Evolutionary conservation across 1,139 yeast species (phyloP).

Genomic region (Trichomonascaceae sp.): DNA sequence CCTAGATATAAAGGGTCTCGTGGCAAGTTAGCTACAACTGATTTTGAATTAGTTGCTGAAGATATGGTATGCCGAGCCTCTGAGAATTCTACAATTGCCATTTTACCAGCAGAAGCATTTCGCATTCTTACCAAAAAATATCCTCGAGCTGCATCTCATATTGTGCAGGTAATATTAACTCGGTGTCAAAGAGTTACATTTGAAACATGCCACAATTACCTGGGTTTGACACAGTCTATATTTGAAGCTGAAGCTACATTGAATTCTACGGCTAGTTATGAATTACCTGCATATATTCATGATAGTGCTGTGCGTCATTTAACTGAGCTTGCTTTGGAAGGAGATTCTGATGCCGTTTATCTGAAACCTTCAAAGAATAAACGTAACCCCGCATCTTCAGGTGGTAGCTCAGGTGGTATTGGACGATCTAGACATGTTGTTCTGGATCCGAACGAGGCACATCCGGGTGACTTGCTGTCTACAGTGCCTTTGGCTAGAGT

Average conservation of each 20-base stretch:
- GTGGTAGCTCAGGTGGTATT: not conserved
- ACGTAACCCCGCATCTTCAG: not conserved
- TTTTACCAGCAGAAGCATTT: constrained; percentile 83
- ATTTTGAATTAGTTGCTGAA: constrained; percentile 31
- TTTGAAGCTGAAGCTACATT: constrained; percentile 67
- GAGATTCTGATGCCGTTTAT: not conserved
- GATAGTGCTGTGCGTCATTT: constrained; percentile 52
- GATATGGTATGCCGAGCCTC: constrained; percentile 57
- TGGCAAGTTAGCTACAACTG: constrained; percentile 9
- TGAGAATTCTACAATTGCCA: constrained; percentile 75
- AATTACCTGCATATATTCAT: constrained; percentile 57
- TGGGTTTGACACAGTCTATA: constrained; percentile 79
- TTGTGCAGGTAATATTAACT: constrained; percentile 85
- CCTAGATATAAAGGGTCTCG: not conserved
- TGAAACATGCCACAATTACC: constrained; percentile 79
- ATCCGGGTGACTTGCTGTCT: constrained; percentile 82
- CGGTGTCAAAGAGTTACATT: constrained; percentile 85
- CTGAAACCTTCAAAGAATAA: not conserved
- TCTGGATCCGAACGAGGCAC: constrained; percentile 53
- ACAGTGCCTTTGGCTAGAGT: constrained; percentile 71
- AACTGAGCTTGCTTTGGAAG: constrained; percentile 21
- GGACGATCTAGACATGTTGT: constrained; percentile 48
- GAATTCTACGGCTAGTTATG: constrained; percentile 45
- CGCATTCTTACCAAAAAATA: constrained; percentile 63
- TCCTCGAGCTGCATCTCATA: constrained; percentile 89